phyloP scores from a whole-genome alignment of 2,329 filamentous ascomycete genomes.

The Neobulgaria alba region DNA sequence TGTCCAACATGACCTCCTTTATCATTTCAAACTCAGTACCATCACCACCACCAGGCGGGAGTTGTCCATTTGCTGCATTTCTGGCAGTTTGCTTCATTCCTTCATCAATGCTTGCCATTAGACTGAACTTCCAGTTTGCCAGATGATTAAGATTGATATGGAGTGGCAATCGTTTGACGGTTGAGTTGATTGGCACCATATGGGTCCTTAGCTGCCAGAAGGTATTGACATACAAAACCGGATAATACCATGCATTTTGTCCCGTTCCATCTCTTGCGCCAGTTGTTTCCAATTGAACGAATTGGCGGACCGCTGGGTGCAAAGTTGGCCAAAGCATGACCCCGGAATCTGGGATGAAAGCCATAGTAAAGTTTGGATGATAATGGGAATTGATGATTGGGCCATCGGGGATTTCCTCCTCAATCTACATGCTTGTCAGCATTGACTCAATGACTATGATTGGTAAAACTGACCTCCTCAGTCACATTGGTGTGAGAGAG shows the following conservation, averaged over 20 bases:
- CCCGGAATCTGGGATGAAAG: slow-evolving; percentile 75
- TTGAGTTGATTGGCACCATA: slow-evolving; percentile 88
- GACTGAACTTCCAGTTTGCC: slow-evolving; percentile 80
- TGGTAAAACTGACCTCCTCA: slow-evolving; percentile 35
- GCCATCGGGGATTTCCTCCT: slow-evolving; percentile 44
- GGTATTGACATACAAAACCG: slow-evolving; percentile 84
- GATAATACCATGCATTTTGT: slow-evolving; percentile 88
- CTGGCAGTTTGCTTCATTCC: slow-evolving; percentile 76
- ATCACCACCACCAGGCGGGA: slow-evolving; percentile 65
- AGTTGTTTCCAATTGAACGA: slow-evolving; percentile 68
- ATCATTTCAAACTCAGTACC: slow-evolving; percentile 94
- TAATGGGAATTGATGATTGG: slow-evolving; percentile 81
- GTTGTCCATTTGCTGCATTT: slow-evolving; percentile 54
- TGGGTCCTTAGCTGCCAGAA: slow-evolving; percentile 94
- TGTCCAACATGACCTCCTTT: slow-evolving; percentile 91
- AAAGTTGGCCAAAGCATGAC: slow-evolving; percentile 56
- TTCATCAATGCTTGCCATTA: slow-evolving; percentile 77
- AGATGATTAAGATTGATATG: slow-evolving; percentile 79
- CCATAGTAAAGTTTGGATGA: slow-evolving; percentile 87
- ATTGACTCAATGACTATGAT: slow-evolving; percentile 27
- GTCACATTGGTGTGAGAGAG: slow-evolving; percentile 46
- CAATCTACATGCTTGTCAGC: slow-evolving; percentile 40
- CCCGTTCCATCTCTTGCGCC: slow-evolving; percentile 77
- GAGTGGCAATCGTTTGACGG: slow-evolving; percentile 71
- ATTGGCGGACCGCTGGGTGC: slow-evolving; percentile 68